Base-by-base conservation (phyloP, 768 basidiomycete species). In the Tylopilus plumbeoviolaceoides region DNA sequence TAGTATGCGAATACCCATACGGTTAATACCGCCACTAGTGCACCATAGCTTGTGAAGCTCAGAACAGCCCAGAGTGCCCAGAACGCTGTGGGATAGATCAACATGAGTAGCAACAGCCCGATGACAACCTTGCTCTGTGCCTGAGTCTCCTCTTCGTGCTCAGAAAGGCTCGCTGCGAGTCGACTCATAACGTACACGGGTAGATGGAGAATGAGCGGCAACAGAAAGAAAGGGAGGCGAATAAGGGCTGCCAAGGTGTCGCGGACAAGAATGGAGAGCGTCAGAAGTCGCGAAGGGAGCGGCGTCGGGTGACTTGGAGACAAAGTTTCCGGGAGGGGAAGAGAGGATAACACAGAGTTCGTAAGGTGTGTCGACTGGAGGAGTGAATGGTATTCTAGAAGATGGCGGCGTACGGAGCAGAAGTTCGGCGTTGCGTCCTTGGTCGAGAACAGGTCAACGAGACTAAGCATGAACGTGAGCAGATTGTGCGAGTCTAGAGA, bases 51-150 rank as follows among this genome's bases (percentile, higher is more conserved):
- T 1, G 85, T 87, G 57, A 87, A 88, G 75, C 82, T 81, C 53
- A 97, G 77, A 39, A 93, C 65, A 14, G 87, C 83, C 93, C 94
- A 99, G 7, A 95, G 70, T 55, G 83, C 78, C 64, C 91, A 82
- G 74, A 98, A 98, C 31, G 85, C 71, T n/a, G 83, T 67, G 20
- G 91, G 85, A 73, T 98, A 97, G 40, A 89, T 84, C 57, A 83
- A 63, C 50, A 91, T 63, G 52, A 88, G 70, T 36, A 88, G 81
- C 48, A 97, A 69, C 33, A 95, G 62, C 2, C 93, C 93, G 61
- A 95, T 86, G 12, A 89, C 85, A 42, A 97, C 82, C 76, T 99
- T 99, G 76, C 92, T 98, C 77, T 98, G 95, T 41, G 95, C 97
- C 69, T 91, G 87, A 11, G 91, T 88, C 68, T 98, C 95, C 69